Percentiles rank a stretch among this genome's conserved stretches.
These are phyloP conservation scores for Pyrenula aspistea DNA, from an alignment of 495 filamentous ascomycete genomes.

Conservation along the genomic window DNA sequence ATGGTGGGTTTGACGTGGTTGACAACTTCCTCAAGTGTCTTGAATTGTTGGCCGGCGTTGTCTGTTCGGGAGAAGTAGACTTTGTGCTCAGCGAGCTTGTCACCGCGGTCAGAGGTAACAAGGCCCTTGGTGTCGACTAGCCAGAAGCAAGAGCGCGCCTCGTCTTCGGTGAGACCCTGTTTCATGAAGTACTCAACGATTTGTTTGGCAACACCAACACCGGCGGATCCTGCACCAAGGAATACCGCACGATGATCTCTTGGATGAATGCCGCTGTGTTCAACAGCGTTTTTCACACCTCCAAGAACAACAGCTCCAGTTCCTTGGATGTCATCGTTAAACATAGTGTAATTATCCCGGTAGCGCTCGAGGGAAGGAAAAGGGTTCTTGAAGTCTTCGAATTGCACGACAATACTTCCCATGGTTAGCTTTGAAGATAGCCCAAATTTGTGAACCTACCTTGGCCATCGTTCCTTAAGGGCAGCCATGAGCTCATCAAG, in stretches of 20 bases:
- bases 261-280: slow-evolving; percentile 70
- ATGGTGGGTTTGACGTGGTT: slow-evolving; percentile 91
- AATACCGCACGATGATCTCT: slow-evolving; percentile 92
- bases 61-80: slow-evolving; percentile 90
- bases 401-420: slow-evolving; percentile 81
- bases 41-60: slow-evolving; percentile 84
- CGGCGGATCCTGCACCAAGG: slow-evolving; percentile 88
- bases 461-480: slow-evolving; percentile 73
- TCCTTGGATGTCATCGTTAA: slow-evolving; percentile 98
- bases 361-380: slow-evolving; percentile 91
- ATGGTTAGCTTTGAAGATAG: slow-evolving; percentile 1
- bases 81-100: slow-evolving; percentile 93
- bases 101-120: slow-evolving; percentile 85
- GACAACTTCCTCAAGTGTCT: slow-evolving; percentile 80
- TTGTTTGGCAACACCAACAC: slow-evolving; percentile 94
- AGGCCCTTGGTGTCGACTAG: slow-evolving; percentile 95
- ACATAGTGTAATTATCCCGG: slow-evolving; percentile 76
- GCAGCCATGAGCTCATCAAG: slow-evolving; percentile 97
- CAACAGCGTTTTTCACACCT: slow-evolving; percentile 91
- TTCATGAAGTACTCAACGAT: slow-evolving; percentile 91
- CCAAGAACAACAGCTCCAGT: slow-evolving; percentile 91
- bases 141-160: slow-evolving; percentile 86
- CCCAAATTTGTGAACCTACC: slow-evolving; percentile 30
- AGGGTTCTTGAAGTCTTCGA: slow-evolving; percentile 97
- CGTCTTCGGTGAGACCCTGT: slow-evolving; percentile 84